These are phyloP conservation scores for Trichothecium roseum DNA, from an alignment of 2,329 filamentous ascomycete species.

Conservation along the genomic window DNA sequence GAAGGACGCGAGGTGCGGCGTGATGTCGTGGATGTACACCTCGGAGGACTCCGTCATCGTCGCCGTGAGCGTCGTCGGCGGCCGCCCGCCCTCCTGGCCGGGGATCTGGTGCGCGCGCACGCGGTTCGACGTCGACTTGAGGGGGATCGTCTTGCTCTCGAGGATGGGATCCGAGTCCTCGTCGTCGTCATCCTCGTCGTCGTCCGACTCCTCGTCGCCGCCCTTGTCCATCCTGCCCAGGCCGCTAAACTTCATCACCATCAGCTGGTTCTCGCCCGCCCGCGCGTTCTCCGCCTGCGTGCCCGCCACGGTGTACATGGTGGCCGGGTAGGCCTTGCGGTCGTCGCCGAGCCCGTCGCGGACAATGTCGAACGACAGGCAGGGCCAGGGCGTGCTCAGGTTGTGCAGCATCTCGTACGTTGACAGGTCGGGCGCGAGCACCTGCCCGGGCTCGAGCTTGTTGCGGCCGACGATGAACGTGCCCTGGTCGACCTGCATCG, in stretches of 20 bases:
- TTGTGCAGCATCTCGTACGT: conserved; percentile 97
- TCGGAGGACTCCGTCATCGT: conserved; percentile 86
- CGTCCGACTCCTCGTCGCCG: conserved; percentile 55
- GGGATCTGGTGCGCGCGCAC: conserved; percentile 79
- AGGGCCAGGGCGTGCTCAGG: conserved; percentile 91
- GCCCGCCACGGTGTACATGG: conserved; percentile 87
- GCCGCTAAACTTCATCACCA: conserved; percentile 94
- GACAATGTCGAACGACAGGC: conserved; percentile 89
- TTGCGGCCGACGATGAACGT: conserved; percentile 94
- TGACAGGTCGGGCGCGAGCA: conserved; percentile 80
- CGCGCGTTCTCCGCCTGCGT: conserved; percentile 76
- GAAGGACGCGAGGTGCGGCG: conserved; percentile 78
- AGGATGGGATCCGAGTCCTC: conserved; percentile 81
- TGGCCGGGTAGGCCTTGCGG: conserved; percentile 87
- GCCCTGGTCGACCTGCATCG: conserved; percentile 83
- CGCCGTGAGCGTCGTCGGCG: conserved; percentile 76
- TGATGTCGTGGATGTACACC: conserved; percentile 89
- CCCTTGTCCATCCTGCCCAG: conserved; percentile 76
- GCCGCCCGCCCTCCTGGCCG: conserved; percentile 55
- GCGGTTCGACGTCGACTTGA: conserved; percentile 84
- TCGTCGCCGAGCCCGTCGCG: conserved; percentile 78
- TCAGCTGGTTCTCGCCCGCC: conserved; percentile 79
- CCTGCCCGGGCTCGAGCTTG: conserved; percentile 84
- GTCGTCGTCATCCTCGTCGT: conserved; percentile 62
- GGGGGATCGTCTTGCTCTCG: conserved; percentile 80